Evolutionary conservation across 1,139 yeast species (phyloP).

Genomic region (Arxiozyma heterogenica): DNA sequence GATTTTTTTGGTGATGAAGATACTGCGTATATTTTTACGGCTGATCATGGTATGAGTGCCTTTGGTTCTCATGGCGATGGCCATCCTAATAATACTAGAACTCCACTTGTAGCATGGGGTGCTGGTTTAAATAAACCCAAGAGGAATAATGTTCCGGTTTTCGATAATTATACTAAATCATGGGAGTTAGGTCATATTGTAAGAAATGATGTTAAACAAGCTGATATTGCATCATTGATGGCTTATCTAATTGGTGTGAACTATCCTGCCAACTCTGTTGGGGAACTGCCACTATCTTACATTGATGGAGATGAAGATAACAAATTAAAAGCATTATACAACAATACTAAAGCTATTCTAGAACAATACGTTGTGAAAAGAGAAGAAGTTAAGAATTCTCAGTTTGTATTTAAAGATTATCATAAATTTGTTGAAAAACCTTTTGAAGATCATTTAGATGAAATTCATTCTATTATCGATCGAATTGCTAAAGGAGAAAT

Average conservation of each 20-base stretch:
- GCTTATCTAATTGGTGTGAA: constrained; percentile 80
- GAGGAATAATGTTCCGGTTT: constrained; percentile 33
- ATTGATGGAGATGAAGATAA: constrained; percentile 48
- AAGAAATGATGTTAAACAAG: constrained; percentile 89
- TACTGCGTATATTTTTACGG: constrained; percentile 89
- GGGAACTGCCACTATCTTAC: constrained; percentile 76
- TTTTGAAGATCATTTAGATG: constrained; percentile 36
- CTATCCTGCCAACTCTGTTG: constrained; percentile 92
- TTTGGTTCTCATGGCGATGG: constrained; percentile 99
- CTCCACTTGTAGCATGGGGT: constrained; percentile 97
- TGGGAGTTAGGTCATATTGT: constrained; percentile 69
- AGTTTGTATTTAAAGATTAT: constrained; percentile 65
- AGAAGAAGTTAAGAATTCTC: constrained; percentile 55
- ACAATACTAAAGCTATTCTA: constrained; percentile 70
- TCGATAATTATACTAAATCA: constrained; percentile 48
- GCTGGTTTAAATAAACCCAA: constrained; percentile 81
- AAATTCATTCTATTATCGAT: constrained; percentile 37
- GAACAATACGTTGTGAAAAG: constrained; percentile 92
- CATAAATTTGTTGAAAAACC: constrained; percentile 43
- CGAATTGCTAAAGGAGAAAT: constrained; percentile 31
- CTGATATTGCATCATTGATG: constrained; percentile 93
- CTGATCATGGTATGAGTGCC: constrained; percentile 99
- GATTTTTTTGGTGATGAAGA: constrained; percentile 75
- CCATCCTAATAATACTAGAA: constrained; percentile 93
- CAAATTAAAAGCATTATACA: constrained; percentile 65